Percentiles rank a stretch among this genome's conserved stretches.
Conservation (phyloP, 306 rosid genomes). For the Corylus avellana region DNA sequence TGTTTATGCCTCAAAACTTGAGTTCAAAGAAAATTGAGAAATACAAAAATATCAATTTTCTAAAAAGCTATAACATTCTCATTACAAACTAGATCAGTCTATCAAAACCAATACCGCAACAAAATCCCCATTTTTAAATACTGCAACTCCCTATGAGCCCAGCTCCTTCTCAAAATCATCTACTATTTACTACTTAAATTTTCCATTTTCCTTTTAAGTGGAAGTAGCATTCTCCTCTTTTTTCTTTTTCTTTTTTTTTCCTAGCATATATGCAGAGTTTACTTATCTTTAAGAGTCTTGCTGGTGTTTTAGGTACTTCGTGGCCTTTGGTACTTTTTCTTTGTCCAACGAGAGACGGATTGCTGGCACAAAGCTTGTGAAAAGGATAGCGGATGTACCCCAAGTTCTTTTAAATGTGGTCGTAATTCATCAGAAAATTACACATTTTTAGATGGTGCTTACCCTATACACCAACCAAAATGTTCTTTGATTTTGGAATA, state of each 20-base stretch:
- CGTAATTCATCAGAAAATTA: not conserved
- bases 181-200: no score
- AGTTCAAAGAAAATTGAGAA: no score
- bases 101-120: no score
- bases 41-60: no score
- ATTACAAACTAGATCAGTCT: no score
- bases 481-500: constrained; percentile 38
- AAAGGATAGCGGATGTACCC: constrained; percentile 23
- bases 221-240: no score
- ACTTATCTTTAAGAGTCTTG: constrained; percentile 23
- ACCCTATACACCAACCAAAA: constrained; percentile 12
- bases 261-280: not conserved
- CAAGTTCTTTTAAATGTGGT: constrained; percentile 51
- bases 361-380: constrained; percentile 76
- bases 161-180: no score
- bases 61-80: no score
- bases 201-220: no score
- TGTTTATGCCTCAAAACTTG: no score
- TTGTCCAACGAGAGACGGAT: constrained; percentile 76
- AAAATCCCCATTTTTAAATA: no score
- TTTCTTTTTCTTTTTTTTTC: constrained; percentile 39
- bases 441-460: constrained; percentile 38
- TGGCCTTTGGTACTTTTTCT: constrained; percentile 83
- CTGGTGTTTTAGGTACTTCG: constrained; percentile 67
- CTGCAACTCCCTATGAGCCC: no score